Percentiles rank a stretch among this genome's conserved stretches.
Evolutionary conservation across 371 early-diverging fungal species (phyloP).

Genomic region (Cokeromyces recurvatus): DNA sequence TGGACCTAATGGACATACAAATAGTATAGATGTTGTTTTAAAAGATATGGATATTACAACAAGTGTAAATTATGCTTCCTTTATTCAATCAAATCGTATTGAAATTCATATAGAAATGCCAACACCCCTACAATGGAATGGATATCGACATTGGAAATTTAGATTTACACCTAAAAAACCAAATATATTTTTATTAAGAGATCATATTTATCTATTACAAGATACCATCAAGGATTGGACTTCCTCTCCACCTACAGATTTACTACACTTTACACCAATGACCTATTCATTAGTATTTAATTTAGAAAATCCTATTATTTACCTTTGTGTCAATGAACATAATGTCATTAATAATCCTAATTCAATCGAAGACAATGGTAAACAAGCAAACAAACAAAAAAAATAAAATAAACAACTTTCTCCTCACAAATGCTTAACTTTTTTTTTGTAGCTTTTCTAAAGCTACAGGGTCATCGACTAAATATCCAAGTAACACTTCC

Average conservation of each 20-base stretch:
- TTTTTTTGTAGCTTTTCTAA: conserved; percentile 52
- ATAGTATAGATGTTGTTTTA: conserved; percentile 46
- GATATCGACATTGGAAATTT: conserved; percentile 62
- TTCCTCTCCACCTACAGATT: conserved; percentile 47
- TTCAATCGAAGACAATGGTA: conserved; percentile 76
- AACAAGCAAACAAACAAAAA: background rate
- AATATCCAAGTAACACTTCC: conserved; percentile 49
- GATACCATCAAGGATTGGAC: conserved; percentile 78
- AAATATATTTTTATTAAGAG: conserved; percentile 65
- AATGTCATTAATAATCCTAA: conserved; percentile 80
- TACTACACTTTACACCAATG: conserved; percentile 69
- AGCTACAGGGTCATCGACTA: conserved; percentile 43
- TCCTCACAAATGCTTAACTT: background rate
- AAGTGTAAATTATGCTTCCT: conserved; percentile 69
- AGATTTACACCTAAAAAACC: conserved; percentile 38
- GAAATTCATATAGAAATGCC: conserved; percentile 42
- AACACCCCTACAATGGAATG: conserved; percentile 79
- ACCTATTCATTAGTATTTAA: conserved; percentile 55
- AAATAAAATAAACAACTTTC: background rate
- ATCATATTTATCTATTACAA: conserved; percentile 77
- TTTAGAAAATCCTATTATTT: conserved; percentile 52
- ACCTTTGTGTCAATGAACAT: conserved; percentile 74
- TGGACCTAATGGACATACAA: conserved; percentile 51
- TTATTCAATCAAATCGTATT: conserved; percentile 49
- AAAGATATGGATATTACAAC: conserved; percentile 51